phyloP scores from a whole-genome alignment of 2,329 filamentous ascomycete genomes.

The Dissoconium aciculare region DNA sequence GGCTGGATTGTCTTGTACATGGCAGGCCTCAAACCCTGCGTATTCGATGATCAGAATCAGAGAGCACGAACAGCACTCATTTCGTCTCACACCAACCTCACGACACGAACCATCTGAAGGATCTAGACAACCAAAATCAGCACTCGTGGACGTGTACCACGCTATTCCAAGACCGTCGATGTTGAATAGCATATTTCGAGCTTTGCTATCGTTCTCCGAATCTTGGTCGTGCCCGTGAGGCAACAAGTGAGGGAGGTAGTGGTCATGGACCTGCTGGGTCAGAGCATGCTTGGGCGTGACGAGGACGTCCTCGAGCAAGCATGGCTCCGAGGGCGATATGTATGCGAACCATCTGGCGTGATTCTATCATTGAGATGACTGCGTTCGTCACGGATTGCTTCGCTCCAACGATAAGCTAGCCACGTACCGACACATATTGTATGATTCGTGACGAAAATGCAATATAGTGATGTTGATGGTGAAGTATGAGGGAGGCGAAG shows the following conservation, averaged over 20 bases:
- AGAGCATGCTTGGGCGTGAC: conserved; percentile 32
- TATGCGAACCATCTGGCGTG: conserved; percentile 43
- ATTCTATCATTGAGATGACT: neutral
- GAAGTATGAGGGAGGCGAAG: too few relatives aligned
- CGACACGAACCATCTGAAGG: conserved; percentile 16
- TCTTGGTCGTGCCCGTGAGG: conserved; percentile 32
- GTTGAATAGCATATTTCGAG: conserved; percentile 39
- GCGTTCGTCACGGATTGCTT: neutral
- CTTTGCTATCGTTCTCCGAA: conserved; percentile 31
- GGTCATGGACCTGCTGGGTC: conserved; percentile 35
- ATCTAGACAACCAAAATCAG: conserved; percentile 26
- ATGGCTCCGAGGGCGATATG: conserved; percentile 37
- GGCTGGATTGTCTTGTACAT: conserved; percentile 39
- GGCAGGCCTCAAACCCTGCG: conserved; percentile 28
- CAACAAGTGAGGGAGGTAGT: conserved; percentile 40
- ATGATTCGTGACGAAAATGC: too few relatives aligned
- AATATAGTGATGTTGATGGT: too few relatives aligned
- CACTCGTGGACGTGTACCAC: conserved; percentile 37
- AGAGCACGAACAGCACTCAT: neutral
- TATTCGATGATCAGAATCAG: neutral
- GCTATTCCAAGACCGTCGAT: conserved; percentile 42
- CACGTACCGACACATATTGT: conserved; percentile 1
- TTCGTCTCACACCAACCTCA: conserved; percentile 11
- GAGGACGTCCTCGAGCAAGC: conserved; percentile 41
- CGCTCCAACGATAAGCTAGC: too few relatives aligned